Evolutionary conservation across 2,329 filamentous ascomycete species (phyloP).

Genomic region (Neopestalotiopsis clavispora): DNA sequence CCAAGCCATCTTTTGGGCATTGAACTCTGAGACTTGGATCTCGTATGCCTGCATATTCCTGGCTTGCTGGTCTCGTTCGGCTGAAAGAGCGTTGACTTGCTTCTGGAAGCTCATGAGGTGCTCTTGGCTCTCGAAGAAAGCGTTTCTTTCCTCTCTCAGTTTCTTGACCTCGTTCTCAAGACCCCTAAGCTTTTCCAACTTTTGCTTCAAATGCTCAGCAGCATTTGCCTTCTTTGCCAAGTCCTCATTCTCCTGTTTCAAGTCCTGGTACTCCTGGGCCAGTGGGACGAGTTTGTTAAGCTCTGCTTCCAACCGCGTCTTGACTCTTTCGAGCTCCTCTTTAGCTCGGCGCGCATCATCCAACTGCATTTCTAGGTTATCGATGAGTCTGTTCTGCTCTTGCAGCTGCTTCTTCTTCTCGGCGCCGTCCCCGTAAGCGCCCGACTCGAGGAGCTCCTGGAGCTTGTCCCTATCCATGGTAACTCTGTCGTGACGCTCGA

Average conservation of each 20-base stretch:
- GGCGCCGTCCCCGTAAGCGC: conserved; percentile 50
- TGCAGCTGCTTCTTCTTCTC: conserved; percentile 46
- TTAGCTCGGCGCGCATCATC: conserved; percentile 48
- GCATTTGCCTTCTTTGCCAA: conserved; percentile 67
- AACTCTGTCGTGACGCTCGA: conserved; percentile 58
- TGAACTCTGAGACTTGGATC: conserved; percentile 44
- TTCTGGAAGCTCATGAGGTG: conserved; percentile 32
- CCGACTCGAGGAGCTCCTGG: conserved; percentile 58
- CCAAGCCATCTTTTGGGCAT: conserved; percentile 48
- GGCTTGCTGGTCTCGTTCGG: conserved; percentile 36
- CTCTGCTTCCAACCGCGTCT: conserved; percentile 47
- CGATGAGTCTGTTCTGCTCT: conserved; percentile 75
- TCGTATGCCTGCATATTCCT: conserved; percentile 40
- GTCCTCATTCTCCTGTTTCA: conserved; percentile 62
- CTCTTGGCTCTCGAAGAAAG: conserved; percentile 45
- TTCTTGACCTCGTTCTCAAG: conserved; percentile 61
- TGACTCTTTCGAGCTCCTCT: conserved; percentile 46
- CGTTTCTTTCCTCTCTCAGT: conserved; percentile 59
- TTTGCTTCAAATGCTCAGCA: conserved; percentile 66
- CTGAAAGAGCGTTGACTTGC: conserved; percentile 40
- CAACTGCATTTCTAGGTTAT: conserved; percentile 69
- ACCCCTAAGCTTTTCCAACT: conserved; percentile 61
- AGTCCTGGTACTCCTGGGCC: conserved; percentile 63
- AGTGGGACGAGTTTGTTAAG: conserved; percentile 56
- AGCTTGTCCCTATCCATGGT: conserved; percentile 65